Base-by-base conservation (phyloP, 768 basidiomycete species). In the Trametes cinnabarina region DNA sequence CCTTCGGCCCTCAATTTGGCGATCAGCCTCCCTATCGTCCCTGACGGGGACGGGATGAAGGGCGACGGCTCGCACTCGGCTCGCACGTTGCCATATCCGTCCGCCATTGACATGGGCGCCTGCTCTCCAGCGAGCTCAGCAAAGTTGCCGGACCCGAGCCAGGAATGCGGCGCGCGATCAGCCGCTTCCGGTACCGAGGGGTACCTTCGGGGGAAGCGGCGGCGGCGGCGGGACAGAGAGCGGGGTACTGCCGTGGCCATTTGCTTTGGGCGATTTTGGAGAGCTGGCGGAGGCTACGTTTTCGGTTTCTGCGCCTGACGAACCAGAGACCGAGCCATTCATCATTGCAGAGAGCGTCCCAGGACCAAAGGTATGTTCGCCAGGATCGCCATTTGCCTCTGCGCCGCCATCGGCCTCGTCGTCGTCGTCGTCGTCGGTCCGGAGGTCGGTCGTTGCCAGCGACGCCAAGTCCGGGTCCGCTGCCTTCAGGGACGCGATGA, bases 201-300 rank as follows among this genome's bases (percentile, higher is more conserved):
- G 62, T 32, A 66, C 59, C 52, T 68, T 63, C 4, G 65, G 61
- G 19, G 62, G 67, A 30, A 62, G 63, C 3, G 67, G 67, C 5
- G 67, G 67, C 11, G 65, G 65, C 10, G 57, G 50, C 12, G 50
- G 52, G 4, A 54, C 58, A 9, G 56, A 30, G 19, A 44, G 39
- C 15, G 46, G 35, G 48, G 51, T 30, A 12, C 30, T 2, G 12
- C 65, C 56, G 46, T n/a, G n/a, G n/a, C n/a, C n/a, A n/a, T 58
- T 61, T 9, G 40, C 37, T 5, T 46, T 47, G 0, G 30, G 23
- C 14, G 37, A 15, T 8, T 35, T 42, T 9, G 37, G 43, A 32
- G n/a, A 50, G 22, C 47, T 39, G 15, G 39, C 11, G 19, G 9
- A 35, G 6, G 54, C 57, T 44, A 47, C 35, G 52, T 43, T 17